Conservation (phyloP, 179 eudicot genomes). For the Carnegiea gigantea region DNA sequence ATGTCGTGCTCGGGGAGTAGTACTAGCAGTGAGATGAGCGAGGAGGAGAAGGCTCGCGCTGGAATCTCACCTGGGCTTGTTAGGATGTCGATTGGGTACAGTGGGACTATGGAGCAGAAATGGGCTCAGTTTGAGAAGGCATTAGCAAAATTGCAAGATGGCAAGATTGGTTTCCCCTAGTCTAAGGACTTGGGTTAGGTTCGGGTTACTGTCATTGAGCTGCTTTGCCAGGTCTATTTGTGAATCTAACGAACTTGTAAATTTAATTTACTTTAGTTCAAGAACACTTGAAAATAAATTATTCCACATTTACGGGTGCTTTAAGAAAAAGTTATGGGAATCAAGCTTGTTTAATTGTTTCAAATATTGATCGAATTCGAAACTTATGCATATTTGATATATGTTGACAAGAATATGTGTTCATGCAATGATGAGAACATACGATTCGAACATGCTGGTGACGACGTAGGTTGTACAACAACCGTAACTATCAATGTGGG, state of each 20-base stretch:
- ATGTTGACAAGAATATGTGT: no score
- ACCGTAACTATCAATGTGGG: no score
- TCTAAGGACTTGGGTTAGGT: background rate
- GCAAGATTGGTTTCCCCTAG: conserved; percentile 20
- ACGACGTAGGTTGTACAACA: no score
- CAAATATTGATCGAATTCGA: no score
- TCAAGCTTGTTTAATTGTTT: background rate
- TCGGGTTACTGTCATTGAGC: background rate
- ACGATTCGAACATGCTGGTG: no score
- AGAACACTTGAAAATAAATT: background rate
- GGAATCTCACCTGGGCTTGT: conserved; percentile 92
- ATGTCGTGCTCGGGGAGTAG: conserved; percentile 96
- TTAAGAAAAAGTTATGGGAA: background rate
- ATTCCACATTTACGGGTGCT: background rate
- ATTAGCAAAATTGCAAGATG: conserved; percentile 46
- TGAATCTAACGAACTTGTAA: background rate
- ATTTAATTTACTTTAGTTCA: background rate
- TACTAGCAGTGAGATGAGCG: conserved; percentile 89
- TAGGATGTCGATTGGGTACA: conserved; percentile 87
- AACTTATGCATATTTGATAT: no score
- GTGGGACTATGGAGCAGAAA: conserved; percentile 82
- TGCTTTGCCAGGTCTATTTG: background rate
- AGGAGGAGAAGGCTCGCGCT: conserved; percentile 65
- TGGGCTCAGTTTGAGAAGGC: conserved; percentile 93
- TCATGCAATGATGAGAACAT: no score